Evolutionary conservation across 108 stramenopile species (phyloP), one percentile per base, ranked within the genome.

Genomic region (Skeletonema marinoi): DNA sequence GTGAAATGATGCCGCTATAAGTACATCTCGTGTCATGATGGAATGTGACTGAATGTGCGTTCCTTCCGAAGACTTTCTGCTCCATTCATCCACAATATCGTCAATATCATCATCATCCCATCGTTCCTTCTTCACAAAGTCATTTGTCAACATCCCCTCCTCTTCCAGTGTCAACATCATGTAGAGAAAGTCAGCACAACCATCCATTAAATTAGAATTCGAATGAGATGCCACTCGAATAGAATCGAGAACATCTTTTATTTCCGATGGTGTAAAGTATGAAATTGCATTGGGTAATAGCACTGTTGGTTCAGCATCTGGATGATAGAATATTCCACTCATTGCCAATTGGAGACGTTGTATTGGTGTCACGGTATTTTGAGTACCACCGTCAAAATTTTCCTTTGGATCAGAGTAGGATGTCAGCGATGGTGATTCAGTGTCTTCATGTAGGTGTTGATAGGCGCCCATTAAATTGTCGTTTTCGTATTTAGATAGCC

Each of bases 1-100:
- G 66, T 93, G 92, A 60, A 90, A 68, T 29, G 89, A 85, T 54
- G 87, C 84, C 33, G 92, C 92, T 13, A 91, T 75, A 11, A 93
- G 65, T 0, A 89, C 77, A 50, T 89, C 87, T 38, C 86, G 75
- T 6, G 91, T 86, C 42, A 84, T 70, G 32, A 90, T 81, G 9
- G 74, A 56, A 31, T 59, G 60, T 10, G 73, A 51, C 39, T 71
- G 64, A 42, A 13, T 16, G 8, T 71, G 64, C 33, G 11, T 16
- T 8, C 42, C 64, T 46, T 12, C 44, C 6, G 16, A 31, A 19
- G 31, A 10, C 4, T 70, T 63, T 29, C 14, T 33, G 30, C 44
- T 36, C 41, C 48, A 48, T 14, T 73, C 16, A 5, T 66, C 66
- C n/a, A 17, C n/a, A 64, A 19, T 13, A 33, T 41, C 21, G 11